Evolutionary conservation across 2,329 filamentous ascomycete species (phyloP).

Genomic region (Verticillium dahliae): DNA sequence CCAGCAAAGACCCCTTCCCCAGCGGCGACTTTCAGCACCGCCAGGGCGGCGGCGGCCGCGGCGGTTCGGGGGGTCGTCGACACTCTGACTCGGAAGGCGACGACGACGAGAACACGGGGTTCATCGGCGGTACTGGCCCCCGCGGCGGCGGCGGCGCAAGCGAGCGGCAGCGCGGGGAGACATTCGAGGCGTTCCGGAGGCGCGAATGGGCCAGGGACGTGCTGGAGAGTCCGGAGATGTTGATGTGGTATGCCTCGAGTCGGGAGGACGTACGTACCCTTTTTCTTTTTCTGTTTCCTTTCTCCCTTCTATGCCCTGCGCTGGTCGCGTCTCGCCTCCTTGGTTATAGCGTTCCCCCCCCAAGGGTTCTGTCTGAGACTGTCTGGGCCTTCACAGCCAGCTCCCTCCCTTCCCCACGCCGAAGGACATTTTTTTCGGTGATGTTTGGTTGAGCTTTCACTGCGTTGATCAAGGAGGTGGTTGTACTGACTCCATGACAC

Average conservation of each 20-base stretch:
- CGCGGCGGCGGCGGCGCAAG: neutral
- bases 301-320: neutral
- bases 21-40: neutral
- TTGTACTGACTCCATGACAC: neutral
- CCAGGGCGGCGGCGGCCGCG: neutral
- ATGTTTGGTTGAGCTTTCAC: too few relatives aligned
- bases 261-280: conserved; percentile 41
- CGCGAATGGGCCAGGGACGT: conserved; percentile 45
- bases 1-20: conserved; percentile 14
- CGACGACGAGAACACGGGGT: neutral
- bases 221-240: conserved; percentile 49
- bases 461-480: too few relatives aligned
- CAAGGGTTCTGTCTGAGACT: too few relatives aligned
- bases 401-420: too few relatives aligned
- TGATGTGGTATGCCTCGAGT: conserved; percentile 53
- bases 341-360: too few relatives aligned
- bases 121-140: neutral
- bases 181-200: conserved; percentile 34
- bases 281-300: neutral
- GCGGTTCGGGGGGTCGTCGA: neutral
- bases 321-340: too few relatives aligned
- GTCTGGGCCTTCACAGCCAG: too few relatives aligned
- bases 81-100: neutral
- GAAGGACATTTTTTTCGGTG: too few relatives aligned
- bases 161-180: conserved; percentile 20